Percentiles rank a stretch among this genome's conserved stretches.
These are phyloP conservation scores for Celoporthe dispersa DNA, from an alignment of 2,329 filamentous ascomycete species.

Conservation along the genomic window DNA sequence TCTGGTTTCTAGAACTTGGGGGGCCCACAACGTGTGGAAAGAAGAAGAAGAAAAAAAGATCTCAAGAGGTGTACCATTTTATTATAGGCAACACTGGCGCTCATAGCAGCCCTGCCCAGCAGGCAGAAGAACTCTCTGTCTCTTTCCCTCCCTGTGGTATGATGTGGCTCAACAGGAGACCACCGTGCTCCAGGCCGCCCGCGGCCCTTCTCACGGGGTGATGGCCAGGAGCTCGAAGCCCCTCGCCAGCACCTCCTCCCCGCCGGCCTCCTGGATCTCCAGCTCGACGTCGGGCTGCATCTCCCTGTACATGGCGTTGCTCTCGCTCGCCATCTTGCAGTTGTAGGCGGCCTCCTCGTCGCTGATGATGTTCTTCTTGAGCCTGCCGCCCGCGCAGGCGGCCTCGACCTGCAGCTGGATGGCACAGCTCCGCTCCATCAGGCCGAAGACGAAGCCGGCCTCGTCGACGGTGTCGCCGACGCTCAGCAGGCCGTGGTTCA, in stretches of 20 bases:
- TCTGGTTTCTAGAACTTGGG: not conserved
- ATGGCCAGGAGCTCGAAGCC: constrained; percentile 34
- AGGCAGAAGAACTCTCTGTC: not conserved
- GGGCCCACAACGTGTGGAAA: not conserved
- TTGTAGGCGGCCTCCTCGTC: constrained; percentile 48
- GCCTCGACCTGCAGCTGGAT: constrained; percentile 72
- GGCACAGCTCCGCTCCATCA: constrained; percentile 70
- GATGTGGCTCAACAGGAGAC: not conserved
- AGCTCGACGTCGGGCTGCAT: constrained; percentile 52
- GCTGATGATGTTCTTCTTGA: constrained; percentile 46
- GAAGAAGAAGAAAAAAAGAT: no score
- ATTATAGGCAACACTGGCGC: no score
- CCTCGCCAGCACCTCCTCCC: constrained; percentile 35
- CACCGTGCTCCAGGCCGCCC: not conserved
- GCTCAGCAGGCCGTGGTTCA: constrained; percentile 75
- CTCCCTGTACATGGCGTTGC: constrained; percentile 50
- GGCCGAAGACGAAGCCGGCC: constrained; percentile 70
- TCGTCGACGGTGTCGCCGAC: constrained; percentile 76
- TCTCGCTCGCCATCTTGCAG: constrained; percentile 50
- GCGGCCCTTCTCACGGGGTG: not conserved
- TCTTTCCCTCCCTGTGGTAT: not conserved
- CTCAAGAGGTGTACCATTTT: not conserved
- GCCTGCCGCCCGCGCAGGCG: constrained; percentile 51
- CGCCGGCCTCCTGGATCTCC: constrained; percentile 49
- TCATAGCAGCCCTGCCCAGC: not conserved